Base-by-base conservation (phyloP, 1,284 basidiomycete genomes). In the Ustilago hordei region DNA sequence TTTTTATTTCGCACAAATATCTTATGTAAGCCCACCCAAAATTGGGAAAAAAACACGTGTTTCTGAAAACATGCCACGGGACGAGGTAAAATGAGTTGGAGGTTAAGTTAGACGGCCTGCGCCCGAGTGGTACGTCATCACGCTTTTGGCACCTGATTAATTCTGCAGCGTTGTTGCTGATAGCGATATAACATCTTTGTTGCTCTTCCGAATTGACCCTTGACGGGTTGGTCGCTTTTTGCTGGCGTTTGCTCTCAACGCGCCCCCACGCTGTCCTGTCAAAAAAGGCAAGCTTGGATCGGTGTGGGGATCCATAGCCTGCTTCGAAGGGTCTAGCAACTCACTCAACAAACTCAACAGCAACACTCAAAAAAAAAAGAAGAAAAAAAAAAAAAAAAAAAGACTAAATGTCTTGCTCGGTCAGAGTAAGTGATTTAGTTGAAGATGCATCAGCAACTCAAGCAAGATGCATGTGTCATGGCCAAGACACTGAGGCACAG, bases 241-340 rank as follows among this genome's bases (percentile, higher is more conserved):
- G 7, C 3, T n/a, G 15, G 52, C 2, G 23, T 54, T 36, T 54
- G 35, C 3, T 0, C 13, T 15, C 39, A 53, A 12, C 43, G 6
- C 15, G 9, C 59, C 59, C 58, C 58, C 58, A 60, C 58, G 48
- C 36, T 31, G 58, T 60, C n/a, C 36, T 60, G 58, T 53, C 57
- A 19, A 50, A 6, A 31, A 31, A 3, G 15, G 47, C 19, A 28
- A 60, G 34, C 28, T 23, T 23, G 19, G 23, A 8, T 52, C 15
- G 48, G 28, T 48, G 36, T 39, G 48, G 48, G 34, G 32, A 60
- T 52, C 8, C 11, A 53, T 43, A 28, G 55, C 50, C 5, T 15
- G 43, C 15, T 45, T 45, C 8, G 43, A 17, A 45, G 52, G 34
- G 13, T 17, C 2, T 12, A 32, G 28, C 12, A 28, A 28, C 23